Evolutionary conservation across 257 asterid species (phyloP), one percentile per base, ranked within the genome.

Genomic region (Rauvolfia tetraphylla): DNA sequence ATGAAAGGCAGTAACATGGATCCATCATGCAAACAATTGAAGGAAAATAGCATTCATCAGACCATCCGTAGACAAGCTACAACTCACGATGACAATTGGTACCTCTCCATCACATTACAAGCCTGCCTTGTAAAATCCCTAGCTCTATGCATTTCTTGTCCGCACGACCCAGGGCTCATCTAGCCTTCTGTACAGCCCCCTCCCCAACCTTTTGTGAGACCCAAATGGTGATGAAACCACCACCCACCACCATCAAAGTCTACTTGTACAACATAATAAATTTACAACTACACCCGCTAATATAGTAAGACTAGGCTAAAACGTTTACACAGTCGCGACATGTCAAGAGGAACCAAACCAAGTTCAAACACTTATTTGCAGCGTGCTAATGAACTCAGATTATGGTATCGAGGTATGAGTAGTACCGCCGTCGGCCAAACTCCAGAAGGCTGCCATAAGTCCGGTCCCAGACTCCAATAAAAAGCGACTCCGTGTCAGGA

Each of bases 381-480:
- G 77, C 29, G 57, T 59, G 57, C 72, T 20, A 76, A 13, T 75
- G 23, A 34, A 12, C 66, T 88, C 82, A 93, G 74, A 89, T 27
- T 29, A 89, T 68, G 29, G 81, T 65, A 69, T 94, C 97, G 17
- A 90, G 90, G 80, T 90, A 92, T 1, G 97, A 84, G 85, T 92
- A 90, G 73, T 89, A 85, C 79, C 89, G 88, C 63, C 86, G 80
- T 61, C 98, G 83, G 31, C 92, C 89, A 72, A 80, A 90, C 89
- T 94, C 97, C 1, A 94, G 93, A 27, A 94, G 97, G 86, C 97
- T 90, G 58, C 97, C 97, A 34, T 89, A 94, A 0, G 97, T 94
- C 38, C 97, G 96, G 79, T 94, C 97, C 96, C 97, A 90, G 46
- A 94, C 91, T 75, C 98, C 98, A 12, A 92, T 69, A 68, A 92